Conservation (phyloP, 768 basidiomycete genomes). For the Cystofilobasidium macerans region DNA sequence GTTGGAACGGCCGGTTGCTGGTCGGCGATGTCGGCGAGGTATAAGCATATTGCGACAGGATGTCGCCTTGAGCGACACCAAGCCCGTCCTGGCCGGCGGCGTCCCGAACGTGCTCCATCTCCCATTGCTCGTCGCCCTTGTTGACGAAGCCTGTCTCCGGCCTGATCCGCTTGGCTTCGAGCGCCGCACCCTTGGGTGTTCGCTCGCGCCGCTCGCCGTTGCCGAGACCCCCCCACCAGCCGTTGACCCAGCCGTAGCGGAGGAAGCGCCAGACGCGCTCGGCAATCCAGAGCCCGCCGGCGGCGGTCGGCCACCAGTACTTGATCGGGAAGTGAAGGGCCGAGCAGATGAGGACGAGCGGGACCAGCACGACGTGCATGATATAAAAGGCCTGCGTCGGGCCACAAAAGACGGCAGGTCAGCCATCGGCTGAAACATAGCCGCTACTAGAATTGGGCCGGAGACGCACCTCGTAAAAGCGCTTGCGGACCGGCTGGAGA, state of each 20-base stretch:
- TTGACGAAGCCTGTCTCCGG: not conserved
- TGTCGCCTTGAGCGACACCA: conserved; percentile 6
- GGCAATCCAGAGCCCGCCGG: conserved; percentile 52
- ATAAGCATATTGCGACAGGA: conserved; percentile 11
- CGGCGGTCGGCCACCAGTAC: conserved; percentile 58
- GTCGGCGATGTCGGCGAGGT: conserved; percentile 17
- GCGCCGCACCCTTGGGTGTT: conserved; percentile 4
- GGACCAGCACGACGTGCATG: conserved; percentile 53
- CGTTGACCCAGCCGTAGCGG: conserved; percentile 54
- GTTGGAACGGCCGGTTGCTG: not conserved
- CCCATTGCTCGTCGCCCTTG: conserved; percentile 21
- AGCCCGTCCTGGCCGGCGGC: conserved; percentile 5
- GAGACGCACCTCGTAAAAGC: conserved; percentile 43
- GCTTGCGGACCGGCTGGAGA: conserved; percentile 45
- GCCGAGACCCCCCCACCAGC: conserved; percentile 40
- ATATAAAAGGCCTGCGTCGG: conserved; percentile 51
- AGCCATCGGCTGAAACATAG: not conserved
- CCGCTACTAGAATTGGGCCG: not conserved
- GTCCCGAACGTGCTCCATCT: conserved; percentile 17
- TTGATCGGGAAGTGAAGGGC: conserved; percentile 59
- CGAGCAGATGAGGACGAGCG: conserved; percentile 51
- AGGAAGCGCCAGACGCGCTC: conserved; percentile 52
- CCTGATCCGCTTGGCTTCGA: not conserved
- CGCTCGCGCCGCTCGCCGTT: conserved; percentile 20
- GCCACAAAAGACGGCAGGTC: not conserved